Evolutionary conservation across 1,284 basidiomycete genomes (phyloP).

Genomic region (Kwoniella shivajii): DNA sequence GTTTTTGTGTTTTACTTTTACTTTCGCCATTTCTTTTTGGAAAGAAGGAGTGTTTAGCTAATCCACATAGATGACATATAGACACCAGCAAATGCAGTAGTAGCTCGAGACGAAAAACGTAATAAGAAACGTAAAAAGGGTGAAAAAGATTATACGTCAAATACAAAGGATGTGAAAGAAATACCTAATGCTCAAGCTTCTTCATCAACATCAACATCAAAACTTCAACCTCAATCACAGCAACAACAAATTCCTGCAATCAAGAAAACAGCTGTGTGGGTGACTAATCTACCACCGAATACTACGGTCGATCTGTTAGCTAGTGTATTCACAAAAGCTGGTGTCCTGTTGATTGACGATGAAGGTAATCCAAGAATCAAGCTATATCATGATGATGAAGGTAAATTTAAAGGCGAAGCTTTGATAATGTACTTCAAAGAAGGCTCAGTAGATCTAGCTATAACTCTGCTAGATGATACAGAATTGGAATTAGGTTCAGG

Average conservation of each 20-base stretch:
- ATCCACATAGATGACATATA: slow-evolving; percentile 53
- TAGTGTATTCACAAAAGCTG: slow-evolving; percentile 83
- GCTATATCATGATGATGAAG: slow-evolving; percentile 86
- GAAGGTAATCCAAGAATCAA: slow-evolving; percentile 86
- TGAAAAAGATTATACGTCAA: slow-evolving; percentile 69
- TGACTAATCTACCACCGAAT: slow-evolving; percentile 80
- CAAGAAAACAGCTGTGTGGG: slow-evolving; percentile 88
- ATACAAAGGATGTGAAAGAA: slow-evolving; percentile 51
- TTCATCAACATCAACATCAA: background rate
- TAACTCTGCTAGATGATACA: slow-evolving; percentile 87
- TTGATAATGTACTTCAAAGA: slow-evolving; percentile 97
- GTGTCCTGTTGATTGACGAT: slow-evolving; percentile 89
- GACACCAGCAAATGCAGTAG: slow-evolving; percentile 79
- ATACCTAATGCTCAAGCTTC: slow-evolving; percentile 24
- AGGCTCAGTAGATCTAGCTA: slow-evolving; percentile 84
- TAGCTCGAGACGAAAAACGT: slow-evolving; percentile 62
- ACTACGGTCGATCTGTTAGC: slow-evolving; percentile 74
- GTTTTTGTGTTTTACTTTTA: background rate
- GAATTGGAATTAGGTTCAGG: slow-evolving; percentile 78
- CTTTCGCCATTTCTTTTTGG: background rate
- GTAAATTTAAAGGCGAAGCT: slow-evolving; percentile 92
- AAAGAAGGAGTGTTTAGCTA: background rate
- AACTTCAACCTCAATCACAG: background rate
- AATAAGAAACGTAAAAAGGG: slow-evolving; percentile 68
- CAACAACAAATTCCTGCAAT: slow-evolving; percentile 20